Evolutionary conservation across 2,329 filamentous ascomycete genomes (phyloP).

Genomic region (Sporothrix variecibatus): DNA sequence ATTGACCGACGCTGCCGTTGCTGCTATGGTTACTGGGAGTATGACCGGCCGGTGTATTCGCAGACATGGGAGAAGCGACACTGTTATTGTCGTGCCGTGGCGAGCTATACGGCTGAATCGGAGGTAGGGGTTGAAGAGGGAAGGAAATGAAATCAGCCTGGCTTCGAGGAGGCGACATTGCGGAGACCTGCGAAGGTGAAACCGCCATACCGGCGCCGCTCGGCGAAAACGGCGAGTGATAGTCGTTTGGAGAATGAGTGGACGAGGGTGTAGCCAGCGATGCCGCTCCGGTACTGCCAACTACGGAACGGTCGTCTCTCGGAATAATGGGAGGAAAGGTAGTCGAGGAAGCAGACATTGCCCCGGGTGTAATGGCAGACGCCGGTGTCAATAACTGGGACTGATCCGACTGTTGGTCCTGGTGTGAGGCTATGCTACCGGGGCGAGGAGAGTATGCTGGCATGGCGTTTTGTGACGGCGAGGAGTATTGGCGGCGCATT

Average conservation of each 20-base stretch:
- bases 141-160: background rate
- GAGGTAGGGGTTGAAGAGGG: constrained; percentile 34
- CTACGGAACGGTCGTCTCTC: background rate
- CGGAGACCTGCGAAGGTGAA: background rate
- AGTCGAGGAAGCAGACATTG: background rate
- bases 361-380: constrained; percentile 8
- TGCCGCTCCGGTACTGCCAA: background rate
- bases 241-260: constrained; percentile 18
- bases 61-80: constrained; percentile 24
- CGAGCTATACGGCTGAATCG: constrained; percentile 41
- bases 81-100: constrained; percentile 44
- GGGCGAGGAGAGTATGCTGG: background rate
- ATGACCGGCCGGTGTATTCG: background rate
- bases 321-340: background rate
- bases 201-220: background rate
- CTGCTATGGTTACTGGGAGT: background rate
- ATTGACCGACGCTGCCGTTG: background rate
- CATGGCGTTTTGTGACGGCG: background rate
- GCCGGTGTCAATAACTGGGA: constrained; percentile 23
- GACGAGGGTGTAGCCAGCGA: constrained; percentile 22
- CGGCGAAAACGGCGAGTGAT: constrained; percentile 3
- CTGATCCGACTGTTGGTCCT: background rate
- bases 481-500: constrained; percentile 9
- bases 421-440: background rate
- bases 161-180: constrained; percentile 5